A percentile compares a stretch with the other conserved stretches of the same genome.
phyloP scores from a whole-genome alignment of 805 yeast species.

The Yarrowia sp. region DNA sequence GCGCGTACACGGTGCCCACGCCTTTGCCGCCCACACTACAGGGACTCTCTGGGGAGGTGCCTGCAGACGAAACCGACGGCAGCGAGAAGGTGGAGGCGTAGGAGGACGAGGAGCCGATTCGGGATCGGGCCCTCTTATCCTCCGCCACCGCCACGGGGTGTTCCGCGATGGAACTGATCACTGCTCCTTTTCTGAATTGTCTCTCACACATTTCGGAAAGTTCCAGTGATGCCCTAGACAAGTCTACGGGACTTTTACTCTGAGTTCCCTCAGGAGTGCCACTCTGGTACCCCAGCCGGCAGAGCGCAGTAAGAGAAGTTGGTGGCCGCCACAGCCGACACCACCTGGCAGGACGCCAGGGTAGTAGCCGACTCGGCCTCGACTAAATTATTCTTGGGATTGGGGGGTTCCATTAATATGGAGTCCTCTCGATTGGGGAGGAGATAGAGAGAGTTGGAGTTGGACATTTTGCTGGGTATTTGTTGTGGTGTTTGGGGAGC shows the following conservation, averaged over 20 bases:
- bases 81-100: conserved; percentile 36
- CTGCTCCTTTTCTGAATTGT: conserved; percentile 38
- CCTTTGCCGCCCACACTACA: conserved; percentile 7
- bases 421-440: conserved; percentile 34
- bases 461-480: conserved; percentile 7
- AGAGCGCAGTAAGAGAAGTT: conserved; percentile 38
- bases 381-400: conserved; percentile 36
- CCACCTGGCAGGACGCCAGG: conserved; percentile 39
- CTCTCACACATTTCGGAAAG: conserved; percentile 39
- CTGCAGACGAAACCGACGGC: conserved; percentile 37
- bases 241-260: conserved; percentile 36
- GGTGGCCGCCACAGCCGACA: conserved; percentile 39
- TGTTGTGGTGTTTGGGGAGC: background rate
- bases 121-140: conserved; percentile 9
- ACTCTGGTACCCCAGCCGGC: conserved; percentile 39
- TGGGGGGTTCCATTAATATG: conserved; percentile 34
- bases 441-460: conserved; percentile 38
- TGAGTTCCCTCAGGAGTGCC: conserved; percentile 38
- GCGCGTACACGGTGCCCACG: background rate
- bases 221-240: conserved; percentile 40
- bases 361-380: conserved; percentile 37
- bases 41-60: conserved; percentile 36
- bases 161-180: conserved; percentile 38
- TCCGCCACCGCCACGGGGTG: conserved; percentile 3
- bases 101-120: conserved; percentile 34